Conservation (phyloP, 179 eudicot genomes). For the Silene vulgaris region DNA sequence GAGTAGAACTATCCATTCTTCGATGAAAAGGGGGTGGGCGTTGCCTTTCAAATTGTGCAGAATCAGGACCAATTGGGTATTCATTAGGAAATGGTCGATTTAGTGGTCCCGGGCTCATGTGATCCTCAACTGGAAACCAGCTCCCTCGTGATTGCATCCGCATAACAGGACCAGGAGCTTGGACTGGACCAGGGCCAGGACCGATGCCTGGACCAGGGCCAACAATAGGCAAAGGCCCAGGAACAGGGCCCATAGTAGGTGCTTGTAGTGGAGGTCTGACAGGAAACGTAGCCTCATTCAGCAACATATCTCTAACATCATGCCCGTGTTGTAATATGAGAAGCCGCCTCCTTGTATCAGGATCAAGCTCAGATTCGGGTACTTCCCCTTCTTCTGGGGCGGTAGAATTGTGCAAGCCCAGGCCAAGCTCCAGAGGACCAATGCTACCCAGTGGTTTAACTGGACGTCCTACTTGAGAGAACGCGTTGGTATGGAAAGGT, state of each 20-base stretch:
- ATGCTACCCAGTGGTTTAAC: constrained; percentile 48
- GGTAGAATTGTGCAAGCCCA: constrained; percentile 64
- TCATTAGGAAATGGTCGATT: constrained; percentile 44
- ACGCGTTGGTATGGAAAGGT: constrained; percentile 38
- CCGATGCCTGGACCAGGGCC: constrained; percentile 21
- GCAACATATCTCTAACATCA: constrained; percentile 55
- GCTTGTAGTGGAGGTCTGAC: constrained; percentile 57
- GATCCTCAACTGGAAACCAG: constrained; percentile 80
- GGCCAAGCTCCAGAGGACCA: constrained; percentile 45
- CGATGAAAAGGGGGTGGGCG: constrained; percentile 51
- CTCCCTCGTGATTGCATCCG: constrained; percentile 56
- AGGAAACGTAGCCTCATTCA: constrained; percentile 59
- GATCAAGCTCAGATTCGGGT: constrained; percentile 93
- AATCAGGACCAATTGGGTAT: constrained; percentile 48
- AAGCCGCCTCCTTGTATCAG: constrained; percentile 90
- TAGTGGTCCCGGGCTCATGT: constrained; percentile 54
- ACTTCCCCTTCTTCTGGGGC: constrained; percentile 97
- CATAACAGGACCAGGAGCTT: constrained; percentile 38
- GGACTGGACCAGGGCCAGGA: constrained; percentile 29
- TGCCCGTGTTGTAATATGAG: constrained; percentile 95
- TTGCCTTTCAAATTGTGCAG: constrained; percentile 46
- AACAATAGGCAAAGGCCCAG: constrained; percentile 24
- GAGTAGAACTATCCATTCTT: constrained; percentile 44
- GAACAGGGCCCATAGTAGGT: constrained; percentile 30
- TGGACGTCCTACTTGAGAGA: constrained; percentile 41